Base-by-base conservation (phyloP, 2,329 filamentous ascomycete genomes). In the Neofusicoccum sp. region DNA sequence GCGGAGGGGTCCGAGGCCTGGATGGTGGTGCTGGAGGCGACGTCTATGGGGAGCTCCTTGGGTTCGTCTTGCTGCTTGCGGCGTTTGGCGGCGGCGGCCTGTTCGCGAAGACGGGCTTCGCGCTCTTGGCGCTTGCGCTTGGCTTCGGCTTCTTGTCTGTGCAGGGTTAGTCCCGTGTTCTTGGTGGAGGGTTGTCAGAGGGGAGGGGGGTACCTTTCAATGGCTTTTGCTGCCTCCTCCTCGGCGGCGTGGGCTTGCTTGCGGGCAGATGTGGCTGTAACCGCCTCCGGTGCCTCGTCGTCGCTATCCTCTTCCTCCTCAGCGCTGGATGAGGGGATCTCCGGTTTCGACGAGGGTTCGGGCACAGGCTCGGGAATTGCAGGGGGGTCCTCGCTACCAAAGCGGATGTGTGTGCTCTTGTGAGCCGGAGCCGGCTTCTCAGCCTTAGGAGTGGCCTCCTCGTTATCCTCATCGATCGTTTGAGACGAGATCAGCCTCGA, bases 281-380 rank as follows among this genome's bases (percentile, higher is more conserved):
- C 70, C 12, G 72, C 68, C 56, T 77, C 76, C n/a, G 76, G 75
- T 6, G 74, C 75, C 65, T 76, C 74, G 62, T 76, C 76, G 0
- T 74, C 74, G 56, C 56, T 61, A 9, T 61, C 56, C 36, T 70
- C 68, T 63, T 71, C 70, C 14, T 73, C 69, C n/a, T 67, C 60
- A 4, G 52, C 56, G 16, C 41, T 37, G 2, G 63, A 58, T 3
- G 58, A 47, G 12, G 34, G 60, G 5, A 59, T 29, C 33, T 61
- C 48, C 14, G 14, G 11, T 11, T 49, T 48, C 4, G 34, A 33
- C 7, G n/a, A 12, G 14, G 58, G 36, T 36, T 62, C 50, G 16
- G 48, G 34, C 4, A 14, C 58, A 28, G 63, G 39, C 31, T 60
- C 63, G 16, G 56, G 34, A 14, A 50, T 8, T 3, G 37, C 49